phyloP scores from a whole-genome alignment of 2,329 filamentous ascomycete species.

The Scortechinia acanthostroma region DNA sequence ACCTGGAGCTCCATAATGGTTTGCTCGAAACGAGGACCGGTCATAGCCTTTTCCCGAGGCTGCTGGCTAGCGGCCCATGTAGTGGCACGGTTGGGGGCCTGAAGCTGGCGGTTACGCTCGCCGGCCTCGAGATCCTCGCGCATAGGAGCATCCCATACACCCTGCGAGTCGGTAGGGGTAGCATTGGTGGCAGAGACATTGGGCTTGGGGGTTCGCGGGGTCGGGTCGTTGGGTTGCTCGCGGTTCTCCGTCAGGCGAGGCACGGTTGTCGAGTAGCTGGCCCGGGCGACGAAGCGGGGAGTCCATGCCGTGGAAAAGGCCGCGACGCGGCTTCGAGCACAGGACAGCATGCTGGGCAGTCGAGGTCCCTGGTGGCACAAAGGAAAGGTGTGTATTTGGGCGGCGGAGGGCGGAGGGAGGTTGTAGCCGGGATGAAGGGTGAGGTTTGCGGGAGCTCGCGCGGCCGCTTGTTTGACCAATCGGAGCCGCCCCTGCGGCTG shows the following conservation, averaged over 20 bases:
- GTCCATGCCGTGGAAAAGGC: not conserved
- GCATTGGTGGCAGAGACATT: not conserved
- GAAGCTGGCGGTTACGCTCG: slow-evolving; percentile 51
- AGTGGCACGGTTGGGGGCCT: slow-evolving; percentile 78
- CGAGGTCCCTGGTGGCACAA: not conserved
- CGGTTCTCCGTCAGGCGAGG: not conserved
- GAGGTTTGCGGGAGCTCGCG: not conserved
- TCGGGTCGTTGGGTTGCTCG: not conserved
- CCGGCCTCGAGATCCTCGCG: slow-evolving; percentile 26
- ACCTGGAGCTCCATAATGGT: slow-evolving; percentile 58
- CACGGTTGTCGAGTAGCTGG: not conserved
- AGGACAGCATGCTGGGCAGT: not conserved
- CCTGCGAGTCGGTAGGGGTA: slow-evolving; percentile 13
- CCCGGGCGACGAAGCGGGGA: not conserved
- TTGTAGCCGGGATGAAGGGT: not conserved
- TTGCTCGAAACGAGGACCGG: slow-evolving; percentile 92
- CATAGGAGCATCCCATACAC: slow-evolving; percentile 28
- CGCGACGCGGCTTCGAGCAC: not conserved
- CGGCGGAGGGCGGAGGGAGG: not conserved
- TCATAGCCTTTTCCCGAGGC: slow-evolving; percentile 77
- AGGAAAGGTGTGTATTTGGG: not conserved
- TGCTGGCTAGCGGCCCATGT: slow-evolving; percentile 85
- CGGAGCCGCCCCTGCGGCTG: not conserved
- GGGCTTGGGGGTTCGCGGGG: not conserved
- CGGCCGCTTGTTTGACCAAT: not conserved